A percentile compares a stretch with the other conserved stretches of the same genome.
phyloP scores from a whole-genome alignment of 352 stramenopile species.

The Phytopythium oedochilum region DNA sequence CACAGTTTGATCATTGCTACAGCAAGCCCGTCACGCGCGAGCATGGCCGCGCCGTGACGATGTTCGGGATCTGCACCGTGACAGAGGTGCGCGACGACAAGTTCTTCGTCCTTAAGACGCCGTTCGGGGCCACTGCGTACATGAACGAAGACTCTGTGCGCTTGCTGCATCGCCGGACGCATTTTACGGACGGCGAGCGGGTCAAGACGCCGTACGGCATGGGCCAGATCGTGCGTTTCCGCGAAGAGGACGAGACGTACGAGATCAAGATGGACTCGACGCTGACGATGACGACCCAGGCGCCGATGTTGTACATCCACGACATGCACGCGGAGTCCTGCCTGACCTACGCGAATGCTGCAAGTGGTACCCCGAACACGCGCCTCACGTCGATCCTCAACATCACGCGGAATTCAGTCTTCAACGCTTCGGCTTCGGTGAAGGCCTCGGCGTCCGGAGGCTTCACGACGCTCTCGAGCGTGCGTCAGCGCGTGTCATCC shows the following conservation, averaged over 20 bases:
- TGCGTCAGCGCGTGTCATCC: conserved; percentile 61
- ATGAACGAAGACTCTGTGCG: conserved; percentile 44
- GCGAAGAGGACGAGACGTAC: conserved; percentile 54
- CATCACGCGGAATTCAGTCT: conserved; percentile 66
- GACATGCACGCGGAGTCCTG: conserved; percentile 39
- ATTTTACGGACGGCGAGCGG: conserved; percentile 41
- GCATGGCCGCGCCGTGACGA: conserved; percentile 41
- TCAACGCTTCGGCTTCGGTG: conserved; percentile 54
- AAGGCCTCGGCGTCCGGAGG: conserved; percentile 52
- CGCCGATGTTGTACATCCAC: conserved; percentile 41
- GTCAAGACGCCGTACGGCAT: conserved; percentile 51
- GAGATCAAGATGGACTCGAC: conserved; percentile 42
- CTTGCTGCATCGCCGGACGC: conserved; percentile 41
- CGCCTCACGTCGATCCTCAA: conserved; percentile 73
- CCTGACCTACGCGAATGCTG: conserved; percentile 21
- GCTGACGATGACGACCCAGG: conserved; percentile 11
- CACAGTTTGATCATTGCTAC: too few relatives aligned
- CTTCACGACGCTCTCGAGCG: conserved; percentile 55
- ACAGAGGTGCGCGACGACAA: conserved; percentile 43
- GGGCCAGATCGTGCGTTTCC: conserved; percentile 39
- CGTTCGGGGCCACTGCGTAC: conserved; percentile 38
- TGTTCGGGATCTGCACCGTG: conserved; percentile 44
- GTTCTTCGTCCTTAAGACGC: conserved; percentile 52
- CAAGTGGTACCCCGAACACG: conserved; percentile 20
- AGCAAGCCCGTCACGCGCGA: conserved; percentile 15